A percentile compares a stretch with the other conserved stretches of the same genome.
phyloP scores from a whole-genome alignment of 2,329 filamentous ascomycete species.

The Leptosphaerulina australis region DNA sequence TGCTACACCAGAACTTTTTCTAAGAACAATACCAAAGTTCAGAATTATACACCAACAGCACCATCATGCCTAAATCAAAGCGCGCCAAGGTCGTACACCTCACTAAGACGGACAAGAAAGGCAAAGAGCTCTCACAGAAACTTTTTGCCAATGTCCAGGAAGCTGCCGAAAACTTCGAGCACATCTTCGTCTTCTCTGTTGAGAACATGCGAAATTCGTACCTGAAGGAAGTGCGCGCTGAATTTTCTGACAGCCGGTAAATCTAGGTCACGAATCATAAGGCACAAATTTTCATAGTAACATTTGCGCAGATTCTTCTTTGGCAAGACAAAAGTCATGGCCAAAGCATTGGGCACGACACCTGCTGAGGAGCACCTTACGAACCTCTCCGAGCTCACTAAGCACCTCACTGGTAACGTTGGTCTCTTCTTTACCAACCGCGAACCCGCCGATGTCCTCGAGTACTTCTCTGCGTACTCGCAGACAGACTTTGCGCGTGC shows the following conservation, averaged over 20 bases:
- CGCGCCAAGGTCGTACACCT: constrained; percentile 87
- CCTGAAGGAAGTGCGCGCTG: constrained; percentile 84
- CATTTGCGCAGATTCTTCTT: constrained; percentile 78
- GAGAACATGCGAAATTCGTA: constrained; percentile 99
- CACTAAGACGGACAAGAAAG: constrained; percentile 91
- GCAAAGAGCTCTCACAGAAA: constrained; percentile 84
- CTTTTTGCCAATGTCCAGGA: constrained; percentile 89
- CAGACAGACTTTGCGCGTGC: constrained; percentile 91
- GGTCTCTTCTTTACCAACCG: constrained; percentile 91
- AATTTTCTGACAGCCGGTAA: constrained; percentile 84
- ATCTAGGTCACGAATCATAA: constrained; percentile 32
- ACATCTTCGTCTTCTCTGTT: constrained; percentile 91
- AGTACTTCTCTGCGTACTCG: constrained; percentile 74
- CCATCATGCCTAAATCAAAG: constrained; percentile 93
- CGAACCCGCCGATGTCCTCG: constrained; percentile 66
- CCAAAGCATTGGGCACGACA: constrained; percentile 83
- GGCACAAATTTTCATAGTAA: constrained; percentile 27
- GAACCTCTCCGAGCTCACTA: constrained; percentile 72
- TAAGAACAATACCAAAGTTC: constrained; percentile 20
- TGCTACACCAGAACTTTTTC: constrained; percentile 39
- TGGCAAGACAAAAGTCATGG: constrained; percentile 99
- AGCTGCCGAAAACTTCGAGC: constrained; percentile 80
- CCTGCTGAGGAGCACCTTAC: constrained; percentile 80
- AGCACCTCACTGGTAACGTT: constrained; percentile 78
- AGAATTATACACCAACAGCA: constrained; percentile 24